Evolutionary conservation across 2,329 filamentous ascomycete genomes (phyloP).

Genomic region (Fusarium coicis): DNA sequence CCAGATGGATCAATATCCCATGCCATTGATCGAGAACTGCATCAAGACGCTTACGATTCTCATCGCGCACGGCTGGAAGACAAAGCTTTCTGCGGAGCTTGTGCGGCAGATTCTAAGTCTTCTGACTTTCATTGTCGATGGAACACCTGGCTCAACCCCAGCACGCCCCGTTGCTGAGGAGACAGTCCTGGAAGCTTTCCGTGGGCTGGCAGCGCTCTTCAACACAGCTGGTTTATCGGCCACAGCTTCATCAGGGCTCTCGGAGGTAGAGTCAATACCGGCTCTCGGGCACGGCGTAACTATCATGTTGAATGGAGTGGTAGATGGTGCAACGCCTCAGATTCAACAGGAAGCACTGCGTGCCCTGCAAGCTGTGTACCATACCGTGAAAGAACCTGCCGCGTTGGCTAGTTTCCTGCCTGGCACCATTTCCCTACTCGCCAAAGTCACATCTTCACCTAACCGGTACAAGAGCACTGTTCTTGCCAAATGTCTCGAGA

Average conservation of each 20-base stretch:
- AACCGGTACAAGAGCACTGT: constrained; percentile 67
- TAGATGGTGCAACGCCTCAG: constrained; percentile 70
- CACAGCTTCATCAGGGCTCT: constrained; percentile 60
- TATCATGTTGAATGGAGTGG: constrained; percentile 79
- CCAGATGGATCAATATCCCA: constrained; percentile 76
- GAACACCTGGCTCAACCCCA: constrained; percentile 66
- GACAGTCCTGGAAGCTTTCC: constrained; percentile 75
- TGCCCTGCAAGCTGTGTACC: constrained; percentile 71
- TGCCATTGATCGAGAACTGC: constrained; percentile 78
- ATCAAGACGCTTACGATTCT: constrained; percentile 80
- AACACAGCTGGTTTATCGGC: constrained; percentile 64
- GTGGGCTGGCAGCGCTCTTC: constrained; percentile 75
- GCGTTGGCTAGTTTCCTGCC: constrained; percentile 88
- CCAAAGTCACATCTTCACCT: constrained; percentile 77
- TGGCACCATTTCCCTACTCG: constrained; percentile 84
- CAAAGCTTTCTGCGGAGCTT: constrained; percentile 75
- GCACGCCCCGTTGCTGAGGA: constrained; percentile 73
- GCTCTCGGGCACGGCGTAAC: constrained; percentile 85
- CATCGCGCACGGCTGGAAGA: constrained; percentile 82
- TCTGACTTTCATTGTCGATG: constrained; percentile 82
- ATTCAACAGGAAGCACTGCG: constrained; percentile 77
- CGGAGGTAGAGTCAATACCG: constrained; percentile 72
- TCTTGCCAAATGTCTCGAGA: constrained; percentile 69
- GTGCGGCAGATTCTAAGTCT: constrained; percentile 88
- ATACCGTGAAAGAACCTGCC: constrained; percentile 75